Evolutionary conservation across 1,284 basidiomycete genomes (phyloP), one percentile per base, ranked within the genome.

Genomic region (Fistulinella cinereoalba): DNA sequence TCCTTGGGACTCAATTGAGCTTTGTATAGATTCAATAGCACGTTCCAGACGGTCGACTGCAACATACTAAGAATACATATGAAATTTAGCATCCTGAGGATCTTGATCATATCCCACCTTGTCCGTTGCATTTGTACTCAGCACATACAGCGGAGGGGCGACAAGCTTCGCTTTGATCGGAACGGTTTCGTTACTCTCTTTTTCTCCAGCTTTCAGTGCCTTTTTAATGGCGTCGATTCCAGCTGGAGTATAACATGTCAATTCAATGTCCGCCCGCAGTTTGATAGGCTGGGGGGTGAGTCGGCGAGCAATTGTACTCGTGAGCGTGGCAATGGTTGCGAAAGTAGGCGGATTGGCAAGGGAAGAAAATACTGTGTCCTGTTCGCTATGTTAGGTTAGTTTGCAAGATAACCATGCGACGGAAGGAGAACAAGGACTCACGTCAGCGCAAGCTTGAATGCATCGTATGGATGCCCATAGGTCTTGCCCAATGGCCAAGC

Each of bases 201-300:
- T 76, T 69, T 99, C 97, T 18, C 95, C 96, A 3, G 90, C 89
- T 43, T 82, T 79, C 37, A 99, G 77, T 0, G 97, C 96, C 46
- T 84, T 85, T 72, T 94, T 94, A 71, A 99, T 97, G 3, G 96
- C 95, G 61, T 97, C 93, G 64, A 99, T 99, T n/a, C 97, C 97
- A 28, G 90, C 84, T 49, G 94, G 95, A 6, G 88, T 89, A 70
- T 97, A 99, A 71, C 96, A 99, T 33, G 94, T 97, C 44, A 99
- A 76, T 71, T 99, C 95, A 55, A 99, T 88, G 71, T 99, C 97
- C 18, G 97, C 93, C 63, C 96, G 92, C 45, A 99, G 83, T 74
- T 98, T 99, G 78, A 99, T 96, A 11, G 97, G 95, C 69, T 99
- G 97, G 12, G 96, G 97, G 2, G 96, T 99, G 47, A 99, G 77